phyloP scores from a whole-genome alignment of 1,139 yeast species.

The Geotrichum citri-aurantii region DNA sequence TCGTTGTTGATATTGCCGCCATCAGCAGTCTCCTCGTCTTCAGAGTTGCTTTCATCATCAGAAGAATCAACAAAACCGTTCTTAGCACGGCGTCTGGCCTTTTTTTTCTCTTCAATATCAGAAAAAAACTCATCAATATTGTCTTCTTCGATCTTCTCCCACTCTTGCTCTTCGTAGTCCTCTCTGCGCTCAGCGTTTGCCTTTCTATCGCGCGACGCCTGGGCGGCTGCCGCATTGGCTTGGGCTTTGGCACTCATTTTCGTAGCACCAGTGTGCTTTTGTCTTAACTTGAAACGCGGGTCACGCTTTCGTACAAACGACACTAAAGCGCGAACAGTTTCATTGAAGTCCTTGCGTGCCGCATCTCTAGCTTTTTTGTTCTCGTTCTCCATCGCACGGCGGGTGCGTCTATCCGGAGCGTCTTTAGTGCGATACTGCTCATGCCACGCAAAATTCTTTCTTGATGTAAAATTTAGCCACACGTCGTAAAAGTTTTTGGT shows the following conservation, averaged over 20 bases:
- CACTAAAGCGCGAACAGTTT: slow-evolving; percentile 68
- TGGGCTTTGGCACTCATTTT: slow-evolving; percentile 25
- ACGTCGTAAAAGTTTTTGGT: slow-evolving; percentile 63
- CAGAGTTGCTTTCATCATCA: slow-evolving; percentile 15
- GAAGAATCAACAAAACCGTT: not conserved
- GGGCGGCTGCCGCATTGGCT: slow-evolving; percentile 45
- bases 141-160: slow-evolving; percentile 60
- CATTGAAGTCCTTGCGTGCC: slow-evolving; percentile 80
- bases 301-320: slow-evolving; percentile 72
- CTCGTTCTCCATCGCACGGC: slow-evolving; percentile 85
- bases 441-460: slow-evolving; percentile 78
- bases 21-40: not conserved
- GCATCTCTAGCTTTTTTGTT: slow-evolving; percentile 76
- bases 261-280: slow-evolving; percentile 41
- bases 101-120: slow-evolving; percentile 10
- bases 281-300: slow-evolving; percentile 54
- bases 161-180: slow-evolving; percentile 62
- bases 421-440: slow-evolving; percentile 79
- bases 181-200: slow-evolving; percentile 37
- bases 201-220: slow-evolving; percentile 47
- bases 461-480: slow-evolving; percentile 72
- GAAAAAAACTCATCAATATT: slow-evolving; percentile 28
- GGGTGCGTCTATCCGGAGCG: slow-evolving; percentile 82
- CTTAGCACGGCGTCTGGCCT: slow-evolving; percentile 11
- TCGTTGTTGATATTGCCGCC: slow-evolving; percentile 20